Conservation (phyloP, 352 stramenopile genomes). For the Globisporangium cylindrosporum region DNA sequence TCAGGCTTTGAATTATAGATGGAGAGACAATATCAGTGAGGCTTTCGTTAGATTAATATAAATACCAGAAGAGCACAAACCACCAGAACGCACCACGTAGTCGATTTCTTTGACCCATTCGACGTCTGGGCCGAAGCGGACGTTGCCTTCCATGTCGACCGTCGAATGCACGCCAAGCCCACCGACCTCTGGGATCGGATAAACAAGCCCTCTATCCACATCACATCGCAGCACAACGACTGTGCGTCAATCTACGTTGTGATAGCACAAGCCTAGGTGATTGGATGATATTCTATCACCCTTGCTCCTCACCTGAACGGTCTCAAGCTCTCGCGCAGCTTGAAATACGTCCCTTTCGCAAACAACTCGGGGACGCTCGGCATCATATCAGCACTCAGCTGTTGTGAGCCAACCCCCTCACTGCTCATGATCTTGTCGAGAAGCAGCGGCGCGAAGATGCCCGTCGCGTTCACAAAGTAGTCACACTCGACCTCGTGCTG, state of each 20-base stretch:
- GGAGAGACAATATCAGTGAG: neutral
- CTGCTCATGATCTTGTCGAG: slow-evolving; percentile 26
- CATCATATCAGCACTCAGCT: neutral
- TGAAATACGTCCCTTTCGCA: slow-evolving; percentile 97
- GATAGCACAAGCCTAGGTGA: neutral
- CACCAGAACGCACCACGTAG: slow-evolving; percentile 52
- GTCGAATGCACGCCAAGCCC: slow-evolving; percentile 97
- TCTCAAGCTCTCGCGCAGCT: slow-evolving; percentile 41
- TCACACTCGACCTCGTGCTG: slow-evolving; percentile 82
- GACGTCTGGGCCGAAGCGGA: slow-evolving; percentile 96
- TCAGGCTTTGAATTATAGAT: slow-evolving; percentile 33
- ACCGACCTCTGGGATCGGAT: slow-evolving; percentile 93
- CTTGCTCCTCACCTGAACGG: slow-evolving; percentile 49
- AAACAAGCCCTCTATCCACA: slow-evolving; percentile 85
- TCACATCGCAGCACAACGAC: neutral
- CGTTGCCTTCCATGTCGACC: slow-evolving; percentile 87
- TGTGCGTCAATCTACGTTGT: neutral
- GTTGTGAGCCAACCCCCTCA: too few species aligned
- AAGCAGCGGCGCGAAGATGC: slow-evolving; percentile 70
- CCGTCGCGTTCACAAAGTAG: slow-evolving; percentile 92
- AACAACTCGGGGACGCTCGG: slow-evolving; percentile 67
- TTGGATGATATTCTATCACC: neutral
- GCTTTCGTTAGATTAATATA: neutral
- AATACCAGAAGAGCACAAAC: neutral
- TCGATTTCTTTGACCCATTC: slow-evolving; percentile 92